These are phyloP conservation scores for Amaranthus cruentus DNA, from an alignment of 148 eudicot species.

Conservation along the genomic window DNA sequence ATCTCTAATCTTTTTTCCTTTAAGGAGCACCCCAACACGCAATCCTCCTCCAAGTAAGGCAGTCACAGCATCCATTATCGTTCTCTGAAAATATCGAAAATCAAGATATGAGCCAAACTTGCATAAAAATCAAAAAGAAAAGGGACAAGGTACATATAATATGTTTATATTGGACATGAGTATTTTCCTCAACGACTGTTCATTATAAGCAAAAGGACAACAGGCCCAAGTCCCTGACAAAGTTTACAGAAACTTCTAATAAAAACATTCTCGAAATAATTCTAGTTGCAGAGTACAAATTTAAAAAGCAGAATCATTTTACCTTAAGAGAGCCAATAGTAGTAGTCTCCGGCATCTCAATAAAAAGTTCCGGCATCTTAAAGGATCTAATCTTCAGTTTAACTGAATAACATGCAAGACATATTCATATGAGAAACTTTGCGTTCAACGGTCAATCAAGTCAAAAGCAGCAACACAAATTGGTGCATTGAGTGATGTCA, in stretches of 20 bases:
- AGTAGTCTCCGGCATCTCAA: constrained; percentile 85
- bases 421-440: constrained; percentile 36
- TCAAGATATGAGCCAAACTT: no score
- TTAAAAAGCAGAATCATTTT: constrained; percentile 5
- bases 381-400: constrained; percentile 91
- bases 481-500: constrained; percentile 31
- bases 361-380: constrained; percentile 78
- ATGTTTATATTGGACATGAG: no score
- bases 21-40: constrained; percentile 73
- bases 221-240: neutral
- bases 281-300: neutral
- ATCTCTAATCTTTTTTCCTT: constrained; percentile 85
- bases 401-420: constrained; percentile 59
- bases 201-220: no score
- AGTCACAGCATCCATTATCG: constrained; percentile 84
- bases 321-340: constrained; percentile 94
- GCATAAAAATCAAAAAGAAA: no score
- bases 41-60: constrained; percentile 77
- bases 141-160: no score
- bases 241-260: neutral
- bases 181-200: no score
- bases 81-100: constrained; percentile 40
- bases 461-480: constrained; percentile 25
- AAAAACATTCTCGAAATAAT: neutral
- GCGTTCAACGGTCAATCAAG: constrained; percentile 1